Conservation (phyloP, 805 yeast species). For the Schizosaccharomyces osmophilus region DNA sequence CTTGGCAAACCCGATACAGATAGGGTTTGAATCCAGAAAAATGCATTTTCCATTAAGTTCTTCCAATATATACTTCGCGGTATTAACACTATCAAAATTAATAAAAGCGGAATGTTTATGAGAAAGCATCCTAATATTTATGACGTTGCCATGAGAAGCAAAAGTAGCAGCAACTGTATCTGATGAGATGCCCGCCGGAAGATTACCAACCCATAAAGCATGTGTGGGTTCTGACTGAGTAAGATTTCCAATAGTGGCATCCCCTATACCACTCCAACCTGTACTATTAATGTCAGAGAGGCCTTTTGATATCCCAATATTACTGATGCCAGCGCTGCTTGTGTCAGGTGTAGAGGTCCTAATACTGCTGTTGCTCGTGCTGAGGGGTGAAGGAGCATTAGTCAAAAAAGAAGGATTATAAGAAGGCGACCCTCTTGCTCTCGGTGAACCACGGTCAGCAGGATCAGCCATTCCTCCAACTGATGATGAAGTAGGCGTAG, state of each 20-base stretch:
- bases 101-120: slow-evolving; percentile 28
- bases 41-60: slow-evolving; percentile 62
- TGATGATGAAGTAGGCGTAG: background rate
- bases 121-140: slow-evolving; percentile 35
- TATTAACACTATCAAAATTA: slow-evolving; percentile 46
- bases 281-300: background rate
- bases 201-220: slow-evolving; percentile 52
- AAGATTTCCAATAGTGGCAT: background rate
- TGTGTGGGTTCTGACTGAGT: slow-evolving; percentile 29
- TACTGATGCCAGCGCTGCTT: background rate
- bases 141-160: slow-evolving; percentile 34
- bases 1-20: slow-evolving; percentile 68
- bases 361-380: background rate
- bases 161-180: slow-evolving; percentile 38
- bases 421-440: background rate
- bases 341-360: background rate
- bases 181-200: slow-evolving; percentile 35
- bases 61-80: slow-evolving; percentile 63
- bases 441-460: background rate
- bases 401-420: background rate
- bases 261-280: background rate
- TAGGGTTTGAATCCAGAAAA: slow-evolving; percentile 44
- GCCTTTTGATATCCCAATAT: background rate
- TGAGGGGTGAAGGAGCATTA: background rate
- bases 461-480: background rate